Evolutionary conservation across 2,329 filamentous ascomycete species (phyloP).

Genomic region (Fusarium sp.): DNA sequence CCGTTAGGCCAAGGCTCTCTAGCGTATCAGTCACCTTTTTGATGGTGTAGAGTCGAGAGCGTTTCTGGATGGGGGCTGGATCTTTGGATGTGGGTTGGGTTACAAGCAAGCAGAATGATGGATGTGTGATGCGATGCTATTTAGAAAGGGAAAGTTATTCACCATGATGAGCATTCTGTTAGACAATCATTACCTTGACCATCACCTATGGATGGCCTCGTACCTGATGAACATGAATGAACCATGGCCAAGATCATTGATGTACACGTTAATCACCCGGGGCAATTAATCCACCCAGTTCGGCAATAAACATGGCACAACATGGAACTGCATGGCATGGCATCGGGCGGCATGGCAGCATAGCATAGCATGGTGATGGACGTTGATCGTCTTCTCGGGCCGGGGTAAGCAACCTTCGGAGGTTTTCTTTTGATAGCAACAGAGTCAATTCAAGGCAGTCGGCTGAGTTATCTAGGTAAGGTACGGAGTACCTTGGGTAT

Average conservation of each 20-base stretch:
- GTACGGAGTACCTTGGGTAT: not conserved
- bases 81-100: not conserved
- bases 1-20: slow-evolving; percentile 18
- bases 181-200: slow-evolving; percentile 12
- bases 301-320: slow-evolving; percentile 4
- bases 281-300: slow-evolving; percentile 19
- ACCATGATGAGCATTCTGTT: not conserved
- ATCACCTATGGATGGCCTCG: slow-evolving; percentile 4
- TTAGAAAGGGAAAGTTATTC: not conserved
- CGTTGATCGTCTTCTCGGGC: slow-evolving; percentile 20
- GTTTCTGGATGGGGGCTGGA: slow-evolving; percentile 10
- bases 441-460: not conserved
- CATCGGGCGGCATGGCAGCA: no score
- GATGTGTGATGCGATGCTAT: slow-evolving; percentile 30
- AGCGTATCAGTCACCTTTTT: slow-evolving; percentile 2
- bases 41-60: slow-evolving; percentile 15
- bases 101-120: slow-evolving; percentile 31
- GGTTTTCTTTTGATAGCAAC: slow-evolving; percentile 22
- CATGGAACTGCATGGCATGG: not conserved
- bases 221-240: slow-evolving; percentile 26
- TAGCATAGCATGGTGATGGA: slow-evolving; percentile 16
- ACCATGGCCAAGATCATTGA: not conserved
- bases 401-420: slow-evolving; percentile 29
- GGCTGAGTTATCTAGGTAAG: not conserved
- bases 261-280: slow-evolving; percentile 14